These are phyloP conservation scores for Platismatia glauca DNA, from an alignment of 495 filamentous ascomycete species.

Conservation along the genomic window DNA sequence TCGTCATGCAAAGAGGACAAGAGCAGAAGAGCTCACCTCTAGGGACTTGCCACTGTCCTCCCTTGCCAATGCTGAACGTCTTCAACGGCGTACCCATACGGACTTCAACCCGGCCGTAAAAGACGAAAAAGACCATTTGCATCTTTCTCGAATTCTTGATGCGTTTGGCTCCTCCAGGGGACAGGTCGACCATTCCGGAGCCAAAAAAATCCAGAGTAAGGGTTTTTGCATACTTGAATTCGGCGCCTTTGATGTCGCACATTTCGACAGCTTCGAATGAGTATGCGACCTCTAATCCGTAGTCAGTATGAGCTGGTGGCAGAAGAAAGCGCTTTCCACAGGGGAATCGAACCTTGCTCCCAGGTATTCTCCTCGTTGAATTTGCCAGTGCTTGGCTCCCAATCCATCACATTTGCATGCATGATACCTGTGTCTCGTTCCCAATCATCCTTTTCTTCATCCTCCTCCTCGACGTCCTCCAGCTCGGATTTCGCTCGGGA, in stretches of 20 bases:
- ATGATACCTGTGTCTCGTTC: constrained; percentile 52
- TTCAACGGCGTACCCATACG: constrained; percentile 63
- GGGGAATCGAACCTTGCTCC: constrained; percentile 39
- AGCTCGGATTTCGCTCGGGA: constrained; percentile 32
- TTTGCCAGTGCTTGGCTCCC: constrained; percentile 44
- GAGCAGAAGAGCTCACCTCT: constrained; percentile 56
- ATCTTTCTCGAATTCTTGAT: constrained; percentile 86
- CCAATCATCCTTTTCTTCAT: constrained; percentile 46
- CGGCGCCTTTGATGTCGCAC: constrained; percentile 60
- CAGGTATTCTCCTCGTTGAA: constrained; percentile 49
- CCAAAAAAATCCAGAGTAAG: constrained; percentile 77
- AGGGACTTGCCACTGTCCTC: constrained; percentile 86
- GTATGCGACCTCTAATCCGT: constrained; percentile 56
- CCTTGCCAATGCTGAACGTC: constrained; percentile 73
- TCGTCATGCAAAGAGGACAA: constrained; percentile 10
- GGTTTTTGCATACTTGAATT: constrained; percentile 81
- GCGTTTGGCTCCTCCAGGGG: constrained; percentile 69
- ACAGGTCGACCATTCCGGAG: constrained; percentile 78
- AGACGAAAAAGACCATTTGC: constrained; percentile 92
- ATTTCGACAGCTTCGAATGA: constrained; percentile 66
- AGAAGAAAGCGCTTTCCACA: background rate
- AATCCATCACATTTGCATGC: constrained; percentile 47
- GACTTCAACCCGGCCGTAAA: constrained; percentile 63
- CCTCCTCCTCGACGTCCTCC: constrained; percentile 34
- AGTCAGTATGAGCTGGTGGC: constrained; percentile 18